phyloP scores from a whole-genome alignment of 106 monocot genomes.

The Allium sativum region DNA sequence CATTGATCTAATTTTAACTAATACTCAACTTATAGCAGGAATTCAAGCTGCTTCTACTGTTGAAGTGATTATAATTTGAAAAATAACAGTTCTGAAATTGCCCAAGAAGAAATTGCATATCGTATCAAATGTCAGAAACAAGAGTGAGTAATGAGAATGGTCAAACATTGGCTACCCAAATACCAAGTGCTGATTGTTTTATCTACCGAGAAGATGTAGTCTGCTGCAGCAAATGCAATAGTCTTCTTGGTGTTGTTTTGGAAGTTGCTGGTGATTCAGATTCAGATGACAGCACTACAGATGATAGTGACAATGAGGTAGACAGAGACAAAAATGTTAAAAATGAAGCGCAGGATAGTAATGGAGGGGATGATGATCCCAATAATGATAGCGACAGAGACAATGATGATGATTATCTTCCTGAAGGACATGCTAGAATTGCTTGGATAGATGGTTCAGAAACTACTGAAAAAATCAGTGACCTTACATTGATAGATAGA shows the following conservation, averaged over 20 bases:
- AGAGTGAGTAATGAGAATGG: conserved; percentile 6
- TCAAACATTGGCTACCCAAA: conserved; percentile 2
- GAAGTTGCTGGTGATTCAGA: conserved; percentile 81
- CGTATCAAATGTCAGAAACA: neutral
- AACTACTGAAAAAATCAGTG: conserved; percentile 40
- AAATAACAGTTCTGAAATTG: too few species aligned
- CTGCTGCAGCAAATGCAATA: conserved; percentile 33
- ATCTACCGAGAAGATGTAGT: conserved; percentile 88
- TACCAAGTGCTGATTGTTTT: conserved; percentile 17
- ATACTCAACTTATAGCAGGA: too few species aligned
- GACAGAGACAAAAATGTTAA: conserved; percentile 14
- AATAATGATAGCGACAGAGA: conserved; percentile 16
- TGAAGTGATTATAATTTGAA: too few species aligned
- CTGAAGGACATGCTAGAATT: conserved; percentile 64
- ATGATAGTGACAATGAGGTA: conserved; percentile 48
- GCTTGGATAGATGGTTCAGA: conserved; percentile 72
- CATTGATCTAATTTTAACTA: too few species aligned
- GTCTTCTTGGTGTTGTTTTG: conserved; percentile 62
- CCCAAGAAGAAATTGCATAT: too few species aligned
- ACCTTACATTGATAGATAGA: conserved; percentile 54
- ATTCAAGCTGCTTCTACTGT: too few species aligned
- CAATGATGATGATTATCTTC: conserved; percentile 25
- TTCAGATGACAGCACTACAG: conserved; percentile 42
- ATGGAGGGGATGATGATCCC: conserved; percentile 5
- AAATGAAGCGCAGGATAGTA: conserved; percentile 8